Percentiles rank a stretch among this genome's conserved stretches.
Evolutionary conservation across 1,284 basidiomycete genomes (phyloP).

Genomic region (Microbotryomycetes sp.): DNA sequence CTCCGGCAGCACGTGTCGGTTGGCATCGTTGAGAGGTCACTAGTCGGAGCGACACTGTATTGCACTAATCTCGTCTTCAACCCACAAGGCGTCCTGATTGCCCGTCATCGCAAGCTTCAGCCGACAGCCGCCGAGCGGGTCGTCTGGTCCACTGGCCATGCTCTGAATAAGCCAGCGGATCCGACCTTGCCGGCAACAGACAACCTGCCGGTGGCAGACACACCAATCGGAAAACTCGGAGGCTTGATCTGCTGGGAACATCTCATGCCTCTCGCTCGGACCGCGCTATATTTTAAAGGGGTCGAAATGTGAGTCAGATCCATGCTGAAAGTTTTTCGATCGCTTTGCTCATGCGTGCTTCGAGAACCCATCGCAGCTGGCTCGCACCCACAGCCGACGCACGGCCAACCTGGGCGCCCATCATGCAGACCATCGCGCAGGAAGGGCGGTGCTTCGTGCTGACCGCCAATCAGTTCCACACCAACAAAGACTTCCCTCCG

Average conservation of each 20-base stretch:
- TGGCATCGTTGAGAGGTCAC: constrained; percentile 60
- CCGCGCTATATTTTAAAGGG: constrained; percentile 20
- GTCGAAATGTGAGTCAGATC: constrained; percentile 1
- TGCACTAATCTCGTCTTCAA: constrained; percentile 63
- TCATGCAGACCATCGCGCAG: constrained; percentile 65
- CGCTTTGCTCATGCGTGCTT: constrained; percentile 45
- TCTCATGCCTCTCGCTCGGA: constrained; percentile 59
- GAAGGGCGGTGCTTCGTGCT: constrained; percentile 71
- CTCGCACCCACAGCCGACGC: constrained; percentile 64
- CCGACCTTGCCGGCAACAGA: constrained; percentile 36
- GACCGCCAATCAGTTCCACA: constrained; percentile 38
- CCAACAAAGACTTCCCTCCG: constrained; percentile 29
- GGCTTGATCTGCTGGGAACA: constrained; percentile 67
- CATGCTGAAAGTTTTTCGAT: not conserved
- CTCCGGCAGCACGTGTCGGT: constrained; percentile 49
- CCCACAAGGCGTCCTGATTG: constrained; percentile 53
- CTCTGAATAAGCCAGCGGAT: constrained; percentile 36
- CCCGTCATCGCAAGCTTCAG: constrained; percentile 63
- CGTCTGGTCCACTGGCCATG: constrained; percentile 57
- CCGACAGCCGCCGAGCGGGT: constrained; percentile 63
- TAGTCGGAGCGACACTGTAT: constrained; percentile 55
- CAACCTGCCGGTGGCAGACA: constrained; percentile 46
- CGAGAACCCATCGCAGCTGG: constrained; percentile 58
- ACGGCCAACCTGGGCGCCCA: constrained; percentile 56
- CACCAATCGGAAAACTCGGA: constrained; percentile 35